Conservation (phyloP, 805 yeast genomes). For the Yarrowia sp. region DNA sequence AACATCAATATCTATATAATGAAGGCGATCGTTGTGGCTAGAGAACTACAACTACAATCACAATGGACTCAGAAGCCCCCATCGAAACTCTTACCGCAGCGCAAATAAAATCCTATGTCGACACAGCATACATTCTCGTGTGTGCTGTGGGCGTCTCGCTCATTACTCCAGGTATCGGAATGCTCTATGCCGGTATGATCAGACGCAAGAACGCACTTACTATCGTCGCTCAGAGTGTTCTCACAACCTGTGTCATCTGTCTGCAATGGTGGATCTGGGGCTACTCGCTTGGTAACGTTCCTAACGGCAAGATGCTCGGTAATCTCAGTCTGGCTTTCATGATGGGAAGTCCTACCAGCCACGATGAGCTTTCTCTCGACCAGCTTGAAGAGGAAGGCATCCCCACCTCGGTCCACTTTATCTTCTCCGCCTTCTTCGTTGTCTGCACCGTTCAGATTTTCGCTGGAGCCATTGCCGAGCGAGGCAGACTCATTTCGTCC, state of each 20-base stretch:
- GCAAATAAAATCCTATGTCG: slow-evolving; percentile 11
- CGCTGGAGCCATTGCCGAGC: slow-evolving; percentile 97
- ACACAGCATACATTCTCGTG: slow-evolving; percentile 11
- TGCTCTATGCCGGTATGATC: slow-evolving; percentile 89
- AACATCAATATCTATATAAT: neutral
- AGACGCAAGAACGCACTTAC: slow-evolving; percentile 94
- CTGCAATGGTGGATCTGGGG: slow-evolving; percentile 99
- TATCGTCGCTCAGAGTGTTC: slow-evolving; percentile 86
- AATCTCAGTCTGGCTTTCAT: slow-evolving; percentile 35
- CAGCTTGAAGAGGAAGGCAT: slow-evolving; percentile 38
- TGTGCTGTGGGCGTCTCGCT: slow-evolving; percentile 44
- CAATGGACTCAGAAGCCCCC: neutral
- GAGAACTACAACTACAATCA: neutral
- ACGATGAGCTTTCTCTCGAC: neutral
- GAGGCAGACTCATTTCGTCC: slow-evolving; percentile 95
- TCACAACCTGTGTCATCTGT: slow-evolving; percentile 75
- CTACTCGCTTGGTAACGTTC: slow-evolving; percentile 72
- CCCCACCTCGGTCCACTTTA: slow-evolving; percentile 88
- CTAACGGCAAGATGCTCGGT: slow-evolving; percentile 59
- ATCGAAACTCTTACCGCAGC: neutral
- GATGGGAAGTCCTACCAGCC: slow-evolving; percentile 35
- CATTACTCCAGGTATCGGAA: slow-evolving; percentile 94
- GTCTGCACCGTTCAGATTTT: slow-evolving; percentile 86
- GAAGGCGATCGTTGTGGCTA: neutral
- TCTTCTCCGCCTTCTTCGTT: slow-evolving; percentile 96